A percentile compares a stretch with the other conserved stretches of the same genome.
These are phyloP conservation scores for Trichoderma sp. DNA, from an alignment of 2,329 filamentous ascomycete genomes.

Conservation along the genomic window DNA sequence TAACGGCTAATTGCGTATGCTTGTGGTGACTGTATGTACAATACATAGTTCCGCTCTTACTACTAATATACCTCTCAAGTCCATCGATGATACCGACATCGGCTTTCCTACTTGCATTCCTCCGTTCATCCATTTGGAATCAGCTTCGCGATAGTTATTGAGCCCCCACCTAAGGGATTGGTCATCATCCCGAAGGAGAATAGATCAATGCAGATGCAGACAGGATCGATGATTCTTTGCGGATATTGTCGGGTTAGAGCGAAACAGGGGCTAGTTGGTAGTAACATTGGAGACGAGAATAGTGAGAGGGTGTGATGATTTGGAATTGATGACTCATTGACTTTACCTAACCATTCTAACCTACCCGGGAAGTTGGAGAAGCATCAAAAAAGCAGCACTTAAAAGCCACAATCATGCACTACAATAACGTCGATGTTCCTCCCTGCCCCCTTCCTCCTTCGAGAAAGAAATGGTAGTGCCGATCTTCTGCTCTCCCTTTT, in stretches of 20 bases:
- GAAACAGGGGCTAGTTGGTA: not conserved
- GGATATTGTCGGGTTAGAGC: slow-evolving; percentile 1
- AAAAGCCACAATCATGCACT: not conserved
- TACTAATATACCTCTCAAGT: not conserved
- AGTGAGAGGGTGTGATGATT: not conserved
- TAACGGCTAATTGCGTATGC: not conserved
- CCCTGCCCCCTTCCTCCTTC: not conserved
- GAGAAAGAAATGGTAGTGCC: not conserved
- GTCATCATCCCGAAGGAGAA: slow-evolving; percentile 5
- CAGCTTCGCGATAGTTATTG: not conserved
- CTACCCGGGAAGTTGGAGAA: not conserved
- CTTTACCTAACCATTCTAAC: not conserved
- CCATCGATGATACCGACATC: slow-evolving; percentile 2
- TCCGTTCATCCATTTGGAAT: not conserved
- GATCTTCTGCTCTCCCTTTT: not conserved
- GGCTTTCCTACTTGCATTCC: not conserved
- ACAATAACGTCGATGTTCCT: not conserved
- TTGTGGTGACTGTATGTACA: not conserved
- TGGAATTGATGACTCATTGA: not conserved
- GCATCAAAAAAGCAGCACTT: not conserved
- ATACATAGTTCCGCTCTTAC: not conserved
- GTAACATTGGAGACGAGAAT: not conserved
- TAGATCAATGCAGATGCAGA: too few relatives aligned
- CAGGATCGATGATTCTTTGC: not conserved
- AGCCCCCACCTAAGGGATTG: not conserved